These are phyloP conservation scores for Linnemannia hyalina DNA, from an alignment of 192 early-diverging fungal species.

Conservation along the genomic window DNA sequence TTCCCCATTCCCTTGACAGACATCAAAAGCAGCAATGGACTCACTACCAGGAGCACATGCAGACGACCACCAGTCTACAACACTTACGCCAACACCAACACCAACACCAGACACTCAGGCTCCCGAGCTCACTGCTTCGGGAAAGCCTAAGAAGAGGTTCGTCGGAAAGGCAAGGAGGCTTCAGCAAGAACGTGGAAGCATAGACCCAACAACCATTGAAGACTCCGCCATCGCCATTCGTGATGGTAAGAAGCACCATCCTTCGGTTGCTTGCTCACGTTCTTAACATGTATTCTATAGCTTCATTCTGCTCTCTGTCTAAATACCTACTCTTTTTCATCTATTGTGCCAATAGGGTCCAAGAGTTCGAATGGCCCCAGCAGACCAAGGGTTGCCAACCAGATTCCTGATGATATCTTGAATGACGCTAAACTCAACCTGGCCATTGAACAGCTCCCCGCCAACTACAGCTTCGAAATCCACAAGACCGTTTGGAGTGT, in stretches of 20 bases:
- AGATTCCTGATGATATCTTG: conserved; percentile 89
- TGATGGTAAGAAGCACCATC: conserved; percentile 29
- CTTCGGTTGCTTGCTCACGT: too few species aligned
- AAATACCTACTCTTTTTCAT: not conserved
- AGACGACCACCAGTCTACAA: not conserved
- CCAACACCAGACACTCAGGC: not conserved
- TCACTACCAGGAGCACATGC: not conserved
- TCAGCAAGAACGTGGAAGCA: conserved; percentile 2
- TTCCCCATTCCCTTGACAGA: not conserved
- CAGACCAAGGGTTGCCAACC: conserved; percentile 69
- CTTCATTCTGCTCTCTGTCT: not conserved
- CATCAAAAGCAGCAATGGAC: conserved; percentile 13
- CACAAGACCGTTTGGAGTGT: conserved; percentile 97
- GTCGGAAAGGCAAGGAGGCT: conserved; percentile 61
- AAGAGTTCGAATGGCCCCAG: conserved; percentile 29
- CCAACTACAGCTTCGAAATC: conserved; percentile 99
- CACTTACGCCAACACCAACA: not conserved
- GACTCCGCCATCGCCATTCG: conserved; percentile 64
- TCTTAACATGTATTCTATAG: not conserved
- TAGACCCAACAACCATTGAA: conserved; percentile 59
- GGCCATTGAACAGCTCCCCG: conserved; percentile 87
- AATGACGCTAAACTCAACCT: conserved; percentile 85
- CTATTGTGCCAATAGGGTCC: conserved; percentile 19
- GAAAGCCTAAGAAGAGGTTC: conserved; percentile 65
- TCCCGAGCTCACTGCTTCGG: conserved; percentile 45